phyloP scores from a whole-genome alignment of 192 early-diverging fungal genomes.

The Backusella liffmaniae region DNA sequence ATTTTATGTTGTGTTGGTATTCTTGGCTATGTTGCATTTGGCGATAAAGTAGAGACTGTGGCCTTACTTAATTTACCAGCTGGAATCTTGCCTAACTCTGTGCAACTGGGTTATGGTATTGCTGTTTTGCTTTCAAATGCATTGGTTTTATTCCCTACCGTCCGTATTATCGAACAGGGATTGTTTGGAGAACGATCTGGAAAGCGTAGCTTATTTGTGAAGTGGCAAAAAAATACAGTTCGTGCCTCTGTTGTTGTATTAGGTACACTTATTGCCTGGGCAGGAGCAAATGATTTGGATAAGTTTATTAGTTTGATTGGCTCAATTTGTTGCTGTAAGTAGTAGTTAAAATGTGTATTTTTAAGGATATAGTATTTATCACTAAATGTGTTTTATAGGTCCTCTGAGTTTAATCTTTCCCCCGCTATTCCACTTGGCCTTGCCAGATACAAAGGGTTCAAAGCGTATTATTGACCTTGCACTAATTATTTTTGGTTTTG shows the following conservation, averaged over 20 bases:
- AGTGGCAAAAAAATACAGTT: constrained; percentile 76
- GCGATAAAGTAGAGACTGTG: constrained; percentile 74
- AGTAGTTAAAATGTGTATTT: neutral
- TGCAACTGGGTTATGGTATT: constrained; percentile 83
- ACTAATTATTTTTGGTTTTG: constrained; percentile 64
- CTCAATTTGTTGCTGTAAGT: constrained; percentile 63
- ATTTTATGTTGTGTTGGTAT: constrained; percentile 76
- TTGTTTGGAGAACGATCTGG: constrained; percentile 64
- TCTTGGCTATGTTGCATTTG: constrained; percentile 80
- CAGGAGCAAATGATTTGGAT: constrained; percentile 79
- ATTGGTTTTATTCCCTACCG: constrained; percentile 83
- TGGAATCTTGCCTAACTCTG: constrained; percentile 56
- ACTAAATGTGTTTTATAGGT: constrained; percentile 20
- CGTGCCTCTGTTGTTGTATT: constrained; percentile 61
- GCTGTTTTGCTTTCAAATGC: constrained; percentile 90
- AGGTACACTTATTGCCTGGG: constrained; percentile 65
- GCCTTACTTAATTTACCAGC: constrained; percentile 82
- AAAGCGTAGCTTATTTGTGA: constrained; percentile 59
- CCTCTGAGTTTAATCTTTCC: constrained; percentile 86
- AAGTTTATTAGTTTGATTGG: constrained; percentile 87
- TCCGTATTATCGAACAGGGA: constrained; percentile 83
- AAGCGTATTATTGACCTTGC: constrained; percentile 48
- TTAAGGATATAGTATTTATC: neutral
- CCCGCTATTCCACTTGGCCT: constrained; percentile 69
- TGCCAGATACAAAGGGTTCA: constrained; percentile 29